A percentile compares a stretch with the other conserved stretches of the same genome.
phyloP scores from a whole-genome alignment of 2,329 filamentous ascomycete genomes.

The Colletotrichum paranaense region DNA sequence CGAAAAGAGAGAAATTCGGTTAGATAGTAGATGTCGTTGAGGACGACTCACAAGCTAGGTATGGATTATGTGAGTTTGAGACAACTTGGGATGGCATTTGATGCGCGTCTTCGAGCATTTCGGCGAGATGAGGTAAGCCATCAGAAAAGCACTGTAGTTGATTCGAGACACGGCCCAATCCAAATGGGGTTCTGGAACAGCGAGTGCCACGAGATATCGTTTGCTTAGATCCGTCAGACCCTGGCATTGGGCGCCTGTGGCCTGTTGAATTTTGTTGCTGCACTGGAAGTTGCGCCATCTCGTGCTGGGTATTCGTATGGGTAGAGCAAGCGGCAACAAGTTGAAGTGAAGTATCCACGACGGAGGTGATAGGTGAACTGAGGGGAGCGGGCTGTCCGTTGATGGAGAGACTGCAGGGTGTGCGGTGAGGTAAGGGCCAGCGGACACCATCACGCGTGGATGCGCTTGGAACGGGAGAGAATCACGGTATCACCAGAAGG shows the following conservation, averaged over 20 bases:
- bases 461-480: conserved; percentile 30
- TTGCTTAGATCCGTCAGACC: background rate
- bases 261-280: conserved; percentile 16
- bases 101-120: conserved; percentile 2
- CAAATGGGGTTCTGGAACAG: conserved; percentile 11
- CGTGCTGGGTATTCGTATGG: background rate
- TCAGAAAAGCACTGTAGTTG: conserved; percentile 1
- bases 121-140: conserved; percentile 21
- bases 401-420: conserved; percentile 23
- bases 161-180: conserved; percentile 3
- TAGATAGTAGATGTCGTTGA: background rate
- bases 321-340: background rate
- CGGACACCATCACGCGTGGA: conserved; percentile 25
- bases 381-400: conserved; percentile 1
- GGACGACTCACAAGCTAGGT: background rate
- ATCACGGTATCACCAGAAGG: conserved; percentile 22
- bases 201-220: background rate
- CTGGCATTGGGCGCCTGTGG: background rate
- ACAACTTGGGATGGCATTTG: conserved; percentile 26
- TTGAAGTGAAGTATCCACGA: conserved; percentile 9
- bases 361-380: background rate
- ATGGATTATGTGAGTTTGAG: conserved; percentile 8
- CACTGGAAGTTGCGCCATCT: conserved; percentile 19
- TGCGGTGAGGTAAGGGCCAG: conserved; percentile 10
- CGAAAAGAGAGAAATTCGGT: background rate